Evolutionary conservation across 2,329 filamentous ascomycete species (phyloP).

Genomic region (Reticulascus tulasneorum): DNA sequence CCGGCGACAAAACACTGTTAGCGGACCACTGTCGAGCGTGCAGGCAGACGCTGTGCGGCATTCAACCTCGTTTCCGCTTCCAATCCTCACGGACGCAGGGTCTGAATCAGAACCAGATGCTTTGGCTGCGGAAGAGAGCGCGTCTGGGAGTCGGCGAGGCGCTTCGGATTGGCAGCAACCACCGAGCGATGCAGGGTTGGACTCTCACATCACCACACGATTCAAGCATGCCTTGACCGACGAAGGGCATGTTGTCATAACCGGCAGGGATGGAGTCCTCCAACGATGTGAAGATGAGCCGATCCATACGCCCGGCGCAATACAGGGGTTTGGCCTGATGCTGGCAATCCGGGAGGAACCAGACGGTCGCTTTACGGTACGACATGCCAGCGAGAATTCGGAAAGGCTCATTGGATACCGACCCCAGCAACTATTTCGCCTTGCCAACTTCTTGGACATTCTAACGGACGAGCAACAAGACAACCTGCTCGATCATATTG

Average conservation of each 20-base stretch:
- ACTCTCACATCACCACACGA: slow-evolving; percentile 57
- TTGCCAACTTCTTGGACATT: slow-evolving; percentile 78
- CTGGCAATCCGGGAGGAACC: slow-evolving; percentile 68
- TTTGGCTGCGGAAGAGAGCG: slow-evolving; percentile 1
- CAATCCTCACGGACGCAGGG: slow-evolving; percentile 17
- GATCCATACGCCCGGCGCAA: slow-evolving; percentile 78
- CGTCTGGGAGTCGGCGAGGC: neutral
- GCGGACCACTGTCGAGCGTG: slow-evolving; percentile 39
- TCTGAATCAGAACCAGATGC: slow-evolving; percentile 22
- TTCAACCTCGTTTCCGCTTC: slow-evolving; percentile 27
- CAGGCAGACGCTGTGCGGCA: slow-evolving; percentile 40
- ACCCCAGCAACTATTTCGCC: slow-evolving; percentile 68
- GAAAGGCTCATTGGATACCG: slow-evolving; percentile 70
- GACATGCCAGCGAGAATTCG: slow-evolving; percentile 79
- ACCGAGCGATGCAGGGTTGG: slow-evolving; percentile 1
- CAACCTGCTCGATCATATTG: slow-evolving; percentile 78
- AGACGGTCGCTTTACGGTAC: slow-evolving; percentile 64
- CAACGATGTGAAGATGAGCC: slow-evolving; percentile 88
- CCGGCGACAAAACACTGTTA: slow-evolving; percentile 29
- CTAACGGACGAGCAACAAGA: slow-evolving; percentile 79
- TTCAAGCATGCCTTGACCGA: slow-evolving; percentile 76
- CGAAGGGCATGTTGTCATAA: slow-evolving; percentile 78
- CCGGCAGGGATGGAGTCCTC: slow-evolving; percentile 67
- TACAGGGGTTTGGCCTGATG: slow-evolving; percentile 76
- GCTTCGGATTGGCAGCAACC: slow-evolving; percentile 1